Percentiles rank a stretch among this genome's conserved stretches.
These are phyloP conservation scores for Asterophora lycoperdoides DNA, from an alignment of 768 basidiomycete species.

Conservation along the genomic window DNA sequence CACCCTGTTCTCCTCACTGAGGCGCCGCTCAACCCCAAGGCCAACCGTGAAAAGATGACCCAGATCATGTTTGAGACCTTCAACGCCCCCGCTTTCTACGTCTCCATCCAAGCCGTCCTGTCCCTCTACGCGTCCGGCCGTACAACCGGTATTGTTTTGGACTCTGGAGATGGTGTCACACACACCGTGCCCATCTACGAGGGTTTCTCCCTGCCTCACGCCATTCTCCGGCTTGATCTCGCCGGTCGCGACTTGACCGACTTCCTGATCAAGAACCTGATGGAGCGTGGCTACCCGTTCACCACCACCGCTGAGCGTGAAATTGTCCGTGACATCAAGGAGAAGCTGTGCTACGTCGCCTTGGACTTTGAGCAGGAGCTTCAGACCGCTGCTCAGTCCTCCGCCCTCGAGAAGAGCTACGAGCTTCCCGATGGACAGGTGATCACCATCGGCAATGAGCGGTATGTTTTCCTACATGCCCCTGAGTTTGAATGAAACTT, in stretches of 20 bases:
- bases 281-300: conserved; percentile 91
- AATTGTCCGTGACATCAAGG: conserved; percentile 97
- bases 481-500: conserved; percentile 46
- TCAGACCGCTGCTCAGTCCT: conserved; percentile 85
- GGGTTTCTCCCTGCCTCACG: conserved; percentile 88
- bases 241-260: conserved; percentile 92
- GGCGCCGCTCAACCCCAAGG: conserved; percentile 90
- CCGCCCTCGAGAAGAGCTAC: conserved; percentile 88
- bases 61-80: conserved; percentile 98
- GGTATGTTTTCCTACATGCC: conserved; percentile 56
- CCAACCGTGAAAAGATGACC: conserved; percentile 91
- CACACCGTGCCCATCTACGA: conserved; percentile 98
- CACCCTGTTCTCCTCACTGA: conserved; percentile 90
- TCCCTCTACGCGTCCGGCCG: conserved; percentile 92
- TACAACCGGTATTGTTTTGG: conserved; percentile 92
- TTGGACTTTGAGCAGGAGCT: conserved; percentile 93
- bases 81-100: conserved; percentile 91
- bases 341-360: conserved; percentile 94
- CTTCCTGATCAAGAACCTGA: conserved; percentile 76
- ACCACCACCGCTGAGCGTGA: conserved; percentile 91
- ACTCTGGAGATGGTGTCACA: conserved; percentile 94
- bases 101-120: conserved; percentile 86
- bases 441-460: conserved; percentile 92
- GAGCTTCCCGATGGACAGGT: conserved; percentile 92
- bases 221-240: conserved; percentile 88